These are phyloP conservation scores for Vaccinium myrtillus DNA, from an alignment of 148 eudicot species.

Conservation along the genomic window DNA sequence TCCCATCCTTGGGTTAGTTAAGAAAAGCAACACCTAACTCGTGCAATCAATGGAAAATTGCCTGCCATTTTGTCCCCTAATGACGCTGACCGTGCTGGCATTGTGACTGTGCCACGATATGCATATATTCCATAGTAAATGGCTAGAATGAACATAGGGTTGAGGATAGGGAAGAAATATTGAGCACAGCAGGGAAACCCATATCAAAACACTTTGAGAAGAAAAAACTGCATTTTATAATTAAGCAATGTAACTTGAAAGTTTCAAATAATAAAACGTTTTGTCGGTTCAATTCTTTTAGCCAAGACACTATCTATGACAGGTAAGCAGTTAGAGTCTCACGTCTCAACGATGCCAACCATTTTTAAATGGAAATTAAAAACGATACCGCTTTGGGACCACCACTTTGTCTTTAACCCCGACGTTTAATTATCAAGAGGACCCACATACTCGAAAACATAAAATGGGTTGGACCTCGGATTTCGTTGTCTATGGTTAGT, in stretches of 20 bases:
- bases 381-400: neutral
- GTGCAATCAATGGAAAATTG: slow-evolving; percentile 14
- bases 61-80: neutral
- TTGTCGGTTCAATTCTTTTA: neutral
- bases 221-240: neutral
- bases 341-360: neutral
- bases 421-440: neutral
- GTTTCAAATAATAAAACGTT: neutral
- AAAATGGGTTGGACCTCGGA: neutral
- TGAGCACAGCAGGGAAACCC: neutral
- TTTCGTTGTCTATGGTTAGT: neutral
- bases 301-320: neutral
- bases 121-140: neutral
- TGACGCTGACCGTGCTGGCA: neutral
- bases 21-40: slow-evolving; percentile 15
- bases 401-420: neutral
- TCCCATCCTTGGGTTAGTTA: neutral
- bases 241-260: neutral
- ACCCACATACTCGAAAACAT: neutral
- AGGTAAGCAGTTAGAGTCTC: neutral
- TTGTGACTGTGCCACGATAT: neutral
- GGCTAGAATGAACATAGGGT: too few relatives aligned
- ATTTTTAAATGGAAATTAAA: neutral
- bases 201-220: neutral
- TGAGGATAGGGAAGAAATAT: neutral